Conservation (phyloP, 2,329 filamentous ascomycete genomes). For the Exophiala lecanii-corni region DNA sequence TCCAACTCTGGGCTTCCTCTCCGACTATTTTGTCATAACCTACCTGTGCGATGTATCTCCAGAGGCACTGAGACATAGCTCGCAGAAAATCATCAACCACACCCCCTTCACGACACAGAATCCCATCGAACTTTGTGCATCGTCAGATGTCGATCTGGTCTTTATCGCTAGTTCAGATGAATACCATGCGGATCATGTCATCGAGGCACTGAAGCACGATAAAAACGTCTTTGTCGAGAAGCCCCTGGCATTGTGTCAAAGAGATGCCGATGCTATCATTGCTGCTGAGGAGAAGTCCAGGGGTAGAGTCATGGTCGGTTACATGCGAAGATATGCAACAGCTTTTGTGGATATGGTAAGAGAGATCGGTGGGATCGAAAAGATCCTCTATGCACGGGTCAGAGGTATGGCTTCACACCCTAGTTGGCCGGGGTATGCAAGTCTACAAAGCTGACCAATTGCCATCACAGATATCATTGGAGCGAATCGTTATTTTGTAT, state of each 20-base stretch:
- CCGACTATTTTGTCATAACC: conserved; percentile 42
- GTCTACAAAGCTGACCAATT: too few relatives aligned
- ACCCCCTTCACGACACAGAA: conserved; percentile 31
- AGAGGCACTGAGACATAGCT: conserved; percentile 38
- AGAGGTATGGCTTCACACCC: conserved; percentile 10
- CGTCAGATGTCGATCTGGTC: conserved; percentile 48
- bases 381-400: conserved; percentile 52
- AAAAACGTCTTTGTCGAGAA: conserved; percentile 60
- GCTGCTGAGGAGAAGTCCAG: conserved; percentile 44
- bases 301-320: conserved; percentile 54
- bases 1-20: conserved; percentile 44
- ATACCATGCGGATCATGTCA: conserved; percentile 50
- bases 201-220: conserved; percentile 48
- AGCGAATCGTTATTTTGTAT: conserved; percentile 41
- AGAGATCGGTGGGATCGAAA: conserved; percentile 49
- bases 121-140: conserved; percentile 38
- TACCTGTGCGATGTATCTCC: conserved; percentile 50
- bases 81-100: conserved; percentile 28
- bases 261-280: conserved; percentile 44
- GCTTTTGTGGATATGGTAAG: conserved; percentile 51
- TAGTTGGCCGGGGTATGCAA: too few relatives aligned
- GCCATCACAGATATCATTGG: conserved; percentile 52
- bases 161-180: conserved; percentile 52
- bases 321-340: conserved; percentile 57
- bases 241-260: conserved; percentile 49